Percentiles rank a stretch among this genome's conserved stretches.
Evolutionary conservation across 1,139 yeast genomes (phyloP).

Genomic region (Wickerhamiella infanticola): DNA sequence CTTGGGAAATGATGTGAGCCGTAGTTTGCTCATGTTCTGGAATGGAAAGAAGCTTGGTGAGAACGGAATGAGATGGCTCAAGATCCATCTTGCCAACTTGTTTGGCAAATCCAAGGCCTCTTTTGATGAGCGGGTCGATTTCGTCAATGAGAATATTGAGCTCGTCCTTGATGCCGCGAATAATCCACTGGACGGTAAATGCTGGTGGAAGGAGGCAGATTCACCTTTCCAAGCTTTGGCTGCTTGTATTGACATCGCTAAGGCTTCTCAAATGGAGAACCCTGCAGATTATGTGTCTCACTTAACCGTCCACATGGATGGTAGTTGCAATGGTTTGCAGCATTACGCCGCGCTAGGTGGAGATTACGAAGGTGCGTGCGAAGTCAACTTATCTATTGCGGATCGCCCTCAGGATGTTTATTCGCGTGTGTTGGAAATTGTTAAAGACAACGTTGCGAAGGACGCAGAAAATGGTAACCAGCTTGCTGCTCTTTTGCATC

Average conservation of each 20-base stretch:
- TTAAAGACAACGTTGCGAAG: slow-evolving; percentile 35
- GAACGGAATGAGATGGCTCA: slow-evolving; percentile 70
- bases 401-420: slow-evolving; percentile 88
- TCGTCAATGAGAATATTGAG: slow-evolving; percentile 52
- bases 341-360: slow-evolving; percentile 98
- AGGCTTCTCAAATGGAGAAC: slow-evolving; percentile 54
- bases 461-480: slow-evolving; percentile 45
- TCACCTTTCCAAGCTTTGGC: slow-evolving; percentile 94
- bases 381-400: slow-evolving; percentile 72
- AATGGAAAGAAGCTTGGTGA: slow-evolving; percentile 67
- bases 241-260: slow-evolving; percentile 63
- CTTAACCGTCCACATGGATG: slow-evolving; percentile 92
- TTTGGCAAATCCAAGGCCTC: slow-evolving; percentile 81
- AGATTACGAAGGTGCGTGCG: slow-evolving; percentile 84
- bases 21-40: slow-evolving; percentile 81
- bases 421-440: slow-evolving; percentile 64
- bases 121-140: slow-evolving; percentile 55
- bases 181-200: slow-evolving; percentile 41
- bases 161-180: slow-evolving; percentile 51
- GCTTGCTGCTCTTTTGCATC: slow-evolving; percentile 38
- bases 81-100: slow-evolving; percentile 77
- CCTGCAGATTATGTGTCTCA: slow-evolving; percentile 66
- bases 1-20: slow-evolving; percentile 79
- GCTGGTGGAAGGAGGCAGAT: slow-evolving; percentile 80
- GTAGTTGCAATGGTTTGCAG: slow-evolving; percentile 93